Evolutionary conservation across 2,329 filamentous ascomycete genomes (phyloP), one percentile per base, ranked within the genome.

Genomic region (Mycocentrospora acerina): DNA sequence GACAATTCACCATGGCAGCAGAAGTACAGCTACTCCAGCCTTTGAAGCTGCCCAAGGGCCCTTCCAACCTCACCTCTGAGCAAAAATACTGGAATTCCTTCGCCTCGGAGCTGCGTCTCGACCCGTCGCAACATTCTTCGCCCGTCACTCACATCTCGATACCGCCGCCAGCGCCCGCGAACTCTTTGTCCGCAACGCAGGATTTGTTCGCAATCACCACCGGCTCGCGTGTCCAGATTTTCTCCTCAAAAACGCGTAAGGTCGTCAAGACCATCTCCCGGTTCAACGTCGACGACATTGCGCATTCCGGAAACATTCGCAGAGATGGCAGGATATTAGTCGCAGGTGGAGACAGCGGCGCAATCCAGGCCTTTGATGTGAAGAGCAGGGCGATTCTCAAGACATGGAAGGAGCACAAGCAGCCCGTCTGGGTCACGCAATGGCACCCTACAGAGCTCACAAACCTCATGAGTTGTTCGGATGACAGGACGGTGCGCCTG

Each of bases 1-100:
- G 34, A 34, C 42, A 32, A 13, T 27, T 18, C 52, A 58, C 57
- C 46, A 95, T 95, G 90, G 90, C 90, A 57, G 87, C 90, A 60
- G 84, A 89, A 73, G 87, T 95, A 59, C 81, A 82, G 68, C 86
- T 87, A 45, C 74, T 95, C 53, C 83, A 83, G 67, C 85, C 85
- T 67, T 74, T 94, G 62, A 94, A 89, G 77, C 80, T 94, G 62
- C 83, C 91, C 40, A 80, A 86, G 48, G 88, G 88, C 34, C 90
- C 90, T 40, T 84, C 86, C 27, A 85, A 88, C 37, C 72, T 91
- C 32, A 95, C 91, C 5, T 85, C 90, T 22, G 93, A 98, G 73
- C 90, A 97, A 72, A 81, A 85, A 52, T 97, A 97, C 77, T 98
- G 94, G 94, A 86, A 86, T 64, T 85, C 86, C 10, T 98, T 98